Evolutionary conservation across 2,329 filamentous ascomycete genomes (phyloP).

Genomic region (Pleomassaria siparia): DNA sequence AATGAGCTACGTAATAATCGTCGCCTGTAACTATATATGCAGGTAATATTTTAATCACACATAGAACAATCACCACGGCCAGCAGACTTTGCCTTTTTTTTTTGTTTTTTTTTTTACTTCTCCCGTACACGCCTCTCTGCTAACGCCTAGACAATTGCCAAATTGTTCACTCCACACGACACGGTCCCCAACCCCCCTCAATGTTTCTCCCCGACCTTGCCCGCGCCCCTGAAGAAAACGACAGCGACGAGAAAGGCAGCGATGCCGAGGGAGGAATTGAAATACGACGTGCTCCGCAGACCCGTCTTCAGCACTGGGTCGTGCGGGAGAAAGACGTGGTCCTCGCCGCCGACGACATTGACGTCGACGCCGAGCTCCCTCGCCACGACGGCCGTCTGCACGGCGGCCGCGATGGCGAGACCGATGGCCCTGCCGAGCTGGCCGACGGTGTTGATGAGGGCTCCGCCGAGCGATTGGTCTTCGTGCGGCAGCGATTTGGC

Average conservation of each 20-base stretch:
- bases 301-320: slow-evolving; percentile 40
- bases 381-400: slow-evolving; percentile 60
- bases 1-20: background rate
- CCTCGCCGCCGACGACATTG: slow-evolving; percentile 28
- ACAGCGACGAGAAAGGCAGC: slow-evolving; percentile 36
- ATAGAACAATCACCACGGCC: too few species aligned
- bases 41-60: too few species aligned
- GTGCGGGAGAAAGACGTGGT: slow-evolving; percentile 18
- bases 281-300: slow-evolving; percentile 43
- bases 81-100: too few species aligned
- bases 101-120: background rate
- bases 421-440: slow-evolving; percentile 68
- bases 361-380: slow-evolving; percentile 28
- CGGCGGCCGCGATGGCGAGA: slow-evolving; percentile 64
- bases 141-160: too few species aligned
- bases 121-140: background rate
- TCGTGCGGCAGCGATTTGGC: slow-evolving; percentile 62
- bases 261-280: slow-evolving; percentile 42
- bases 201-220: slow-evolving; percentile 22
- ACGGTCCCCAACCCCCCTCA: slow-evolving; percentile 1
- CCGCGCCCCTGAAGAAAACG: slow-evolving; percentile 31
- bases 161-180: background rate
- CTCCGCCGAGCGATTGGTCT: slow-evolving; percentile 69
- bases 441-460: slow-evolving; percentile 66
- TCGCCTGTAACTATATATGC: background rate